Conservation (phyloP, 202 grass and related monocot genomes). For the Elaeis oleifera region DNA sequence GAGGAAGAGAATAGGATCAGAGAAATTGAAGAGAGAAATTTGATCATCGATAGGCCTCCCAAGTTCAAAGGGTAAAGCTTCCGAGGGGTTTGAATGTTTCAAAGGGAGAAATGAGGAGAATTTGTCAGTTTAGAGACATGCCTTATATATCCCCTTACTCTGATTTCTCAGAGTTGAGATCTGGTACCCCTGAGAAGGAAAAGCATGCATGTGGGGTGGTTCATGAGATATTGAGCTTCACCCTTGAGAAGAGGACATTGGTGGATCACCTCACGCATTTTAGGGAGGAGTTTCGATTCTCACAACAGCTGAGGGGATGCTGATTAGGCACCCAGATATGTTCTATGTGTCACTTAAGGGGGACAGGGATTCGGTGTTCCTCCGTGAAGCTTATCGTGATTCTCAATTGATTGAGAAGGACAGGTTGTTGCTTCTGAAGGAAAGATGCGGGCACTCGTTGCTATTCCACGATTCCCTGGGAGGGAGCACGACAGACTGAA, state of each 20-base stretch:
- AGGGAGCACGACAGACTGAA: constrained; percentile 10
- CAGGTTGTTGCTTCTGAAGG: constrained; percentile 68
- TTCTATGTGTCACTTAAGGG: constrained; percentile 93
- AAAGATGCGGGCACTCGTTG: constrained; percentile 88
- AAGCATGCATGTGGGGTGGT: constrained; percentile 79
- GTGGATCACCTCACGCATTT: constrained; percentile 91
- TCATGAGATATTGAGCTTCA: constrained; percentile 84
- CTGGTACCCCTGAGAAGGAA: constrained; percentile 63
- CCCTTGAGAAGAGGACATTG: constrained; percentile 75
- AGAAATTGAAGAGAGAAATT: constrained; percentile 61
- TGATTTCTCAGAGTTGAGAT: constrained; percentile 59
- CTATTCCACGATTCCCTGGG: constrained; percentile 43
- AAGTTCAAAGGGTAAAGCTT: constrained; percentile 79
- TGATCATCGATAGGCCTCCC: constrained; percentile 77
- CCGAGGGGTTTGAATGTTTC: constrained; percentile 69
- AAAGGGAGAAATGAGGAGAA: constrained; percentile 49
- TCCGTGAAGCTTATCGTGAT: constrained; percentile 74
- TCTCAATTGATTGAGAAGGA: constrained; percentile 83
- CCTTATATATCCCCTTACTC: constrained; percentile 75
- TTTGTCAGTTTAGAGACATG: constrained; percentile 56
- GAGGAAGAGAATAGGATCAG: constrained; percentile 63
- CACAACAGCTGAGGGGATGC: constrained; percentile 70
- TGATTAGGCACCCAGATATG: constrained; percentile 85
- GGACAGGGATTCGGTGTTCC: constrained; percentile 78
- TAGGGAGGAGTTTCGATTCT: constrained; percentile 88